Evolutionary conservation across 345 rosid genomes (phyloP), one percentile per base, ranked within the genome.

Genomic region (Salix brachista): DNA sequence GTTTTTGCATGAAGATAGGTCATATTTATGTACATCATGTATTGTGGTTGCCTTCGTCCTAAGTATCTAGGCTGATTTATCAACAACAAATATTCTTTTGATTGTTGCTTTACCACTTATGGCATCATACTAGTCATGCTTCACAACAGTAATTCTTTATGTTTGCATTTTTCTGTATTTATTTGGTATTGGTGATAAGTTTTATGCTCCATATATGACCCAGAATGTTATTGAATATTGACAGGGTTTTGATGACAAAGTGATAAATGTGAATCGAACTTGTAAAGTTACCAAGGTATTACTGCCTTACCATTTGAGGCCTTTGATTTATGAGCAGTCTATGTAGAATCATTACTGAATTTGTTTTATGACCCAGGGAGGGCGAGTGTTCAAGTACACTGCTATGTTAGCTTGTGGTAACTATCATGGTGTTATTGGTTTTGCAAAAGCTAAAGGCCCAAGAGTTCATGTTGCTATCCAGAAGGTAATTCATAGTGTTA

Each of bases 271-370:
- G 39, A 95, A 95, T 77, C 89, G 94, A 85, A 93, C 97, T 73
- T 89, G 93, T 58, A 93, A 93, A 86, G 97, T 92, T 78, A 93
- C 98, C 37, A 93, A 96, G 99, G 97, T 96, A 88, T 75, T 39
- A 37, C 71, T 48, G 17, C 42, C 77, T 39, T 30, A 16, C 66
- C 62, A 7, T 42, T 77, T 42, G 19, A 54, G 21, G 72, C 69
- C 19, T 76, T 64, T 75, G 21, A 56, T 39, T 25, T 65, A 69
- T 28, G 58, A 68, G 21, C 70, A 42, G 19, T 69, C 41, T 80
- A 21, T 54, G 14, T 52, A 41, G 46, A 62, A 52, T 62, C 61
- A 62, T 56, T 62, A 19, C 73, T 69, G 80, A 67, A n/a, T 30
- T 70, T 82, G 61, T 36, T 46, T 48, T 11, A 39, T 72, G 21